These are phyloP conservation scores for Nemania bipapillata DNA, from an alignment of 2,329 filamentous ascomycete genomes.

Conservation along the genomic window DNA sequence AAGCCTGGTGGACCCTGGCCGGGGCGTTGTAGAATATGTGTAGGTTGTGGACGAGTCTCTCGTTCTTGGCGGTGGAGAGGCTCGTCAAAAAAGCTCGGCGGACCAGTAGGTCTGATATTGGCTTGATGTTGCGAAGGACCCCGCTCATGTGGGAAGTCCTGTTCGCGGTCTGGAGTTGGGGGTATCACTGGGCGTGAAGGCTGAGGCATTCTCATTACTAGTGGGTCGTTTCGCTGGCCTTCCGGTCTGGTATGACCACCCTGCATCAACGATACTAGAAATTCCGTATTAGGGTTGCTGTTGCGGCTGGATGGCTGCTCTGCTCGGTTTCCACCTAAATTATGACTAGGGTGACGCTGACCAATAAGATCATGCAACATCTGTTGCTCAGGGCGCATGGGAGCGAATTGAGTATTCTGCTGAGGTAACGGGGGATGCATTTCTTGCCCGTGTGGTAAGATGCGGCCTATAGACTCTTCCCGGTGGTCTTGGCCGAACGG, in stretches of 20 bases:
- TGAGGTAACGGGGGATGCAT: slow-evolving; percentile 63
- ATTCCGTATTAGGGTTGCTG: slow-evolving; percentile 78
- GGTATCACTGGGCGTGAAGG: slow-evolving; percentile 62
- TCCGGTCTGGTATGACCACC: slow-evolving; percentile 61
- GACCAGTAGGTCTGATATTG: slow-evolving; percentile 50
- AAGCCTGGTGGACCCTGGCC: slow-evolving; percentile 66
- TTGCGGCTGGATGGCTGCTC: slow-evolving; percentile 57
- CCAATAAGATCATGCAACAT: slow-evolving; percentile 70
- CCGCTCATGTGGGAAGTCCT: slow-evolving; percentile 59
- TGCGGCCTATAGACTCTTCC: slow-evolving; percentile 58
- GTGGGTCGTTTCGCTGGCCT: slow-evolving; percentile 63
- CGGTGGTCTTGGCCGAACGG: slow-evolving; percentile 60
- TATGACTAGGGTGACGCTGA: slow-evolving; percentile 67
- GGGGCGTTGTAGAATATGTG: slow-evolving; percentile 71
- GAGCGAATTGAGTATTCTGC: slow-evolving; percentile 60
- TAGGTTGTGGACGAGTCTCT: slow-evolving; percentile 63
- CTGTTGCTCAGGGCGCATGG: slow-evolving; percentile 64
- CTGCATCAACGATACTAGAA: slow-evolving; percentile 86
- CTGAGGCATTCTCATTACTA: slow-evolving; percentile 64
- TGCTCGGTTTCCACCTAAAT: slow-evolving; percentile 60
- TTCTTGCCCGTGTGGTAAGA: slow-evolving; percentile 61
- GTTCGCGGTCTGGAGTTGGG: slow-evolving; percentile 61
- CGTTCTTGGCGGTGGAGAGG: slow-evolving; percentile 61
- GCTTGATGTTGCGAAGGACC: slow-evolving; percentile 51
- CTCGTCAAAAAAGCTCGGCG: slow-evolving; percentile 66